Conservation (phyloP, 2,329 filamentous ascomycete genomes). For the Dichotomopilus funicola region DNA sequence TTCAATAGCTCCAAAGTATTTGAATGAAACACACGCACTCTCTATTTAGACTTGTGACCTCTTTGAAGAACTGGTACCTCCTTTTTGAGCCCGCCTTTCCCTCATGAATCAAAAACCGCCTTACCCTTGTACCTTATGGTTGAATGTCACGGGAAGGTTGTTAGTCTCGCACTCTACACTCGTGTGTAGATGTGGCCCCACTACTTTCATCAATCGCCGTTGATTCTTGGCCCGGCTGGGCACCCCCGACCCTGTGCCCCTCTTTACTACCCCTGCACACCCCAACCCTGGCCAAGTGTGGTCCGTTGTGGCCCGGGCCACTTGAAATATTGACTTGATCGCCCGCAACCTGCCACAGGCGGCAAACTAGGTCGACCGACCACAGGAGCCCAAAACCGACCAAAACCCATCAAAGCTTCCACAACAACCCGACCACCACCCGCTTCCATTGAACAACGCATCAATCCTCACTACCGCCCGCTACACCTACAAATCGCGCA, state of each 20-base stretch:
- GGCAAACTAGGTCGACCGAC: slow-evolving; percentile 14
- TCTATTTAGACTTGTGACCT: too few relatives aligned
- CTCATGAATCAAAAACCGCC: too few relatives aligned
- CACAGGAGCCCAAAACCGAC: slow-evolving; percentile 13
- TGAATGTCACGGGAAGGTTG: too few relatives aligned
- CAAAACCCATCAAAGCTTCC: slow-evolving; percentile 8
- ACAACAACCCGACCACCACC: neutral
- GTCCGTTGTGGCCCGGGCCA: slow-evolving; percentile 6
- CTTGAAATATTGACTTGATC: slow-evolving; percentile 10
- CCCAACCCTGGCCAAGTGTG: neutral
- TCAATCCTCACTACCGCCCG: neutral
- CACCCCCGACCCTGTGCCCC: neutral
- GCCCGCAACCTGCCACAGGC: slow-evolving; percentile 7
- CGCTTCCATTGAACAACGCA: slow-evolving; percentile 6
- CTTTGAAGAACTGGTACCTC: too few relatives aligned
- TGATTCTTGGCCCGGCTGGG: neutral
- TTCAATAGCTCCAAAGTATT: too few relatives aligned
- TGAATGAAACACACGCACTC: too few relatives aligned
- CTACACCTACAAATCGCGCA: slow-evolving; percentile 9
- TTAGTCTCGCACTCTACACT: neutral
- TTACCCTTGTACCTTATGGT: too few relatives aligned
- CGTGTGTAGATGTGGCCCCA: neutral
- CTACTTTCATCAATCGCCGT: neutral
- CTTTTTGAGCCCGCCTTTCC: too few relatives aligned
- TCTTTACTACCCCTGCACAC: neutral